These are phyloP conservation scores for Hypoxylon perforatum DNA, from an alignment of 495 filamentous ascomycete species.

Conservation along the genomic window DNA sequence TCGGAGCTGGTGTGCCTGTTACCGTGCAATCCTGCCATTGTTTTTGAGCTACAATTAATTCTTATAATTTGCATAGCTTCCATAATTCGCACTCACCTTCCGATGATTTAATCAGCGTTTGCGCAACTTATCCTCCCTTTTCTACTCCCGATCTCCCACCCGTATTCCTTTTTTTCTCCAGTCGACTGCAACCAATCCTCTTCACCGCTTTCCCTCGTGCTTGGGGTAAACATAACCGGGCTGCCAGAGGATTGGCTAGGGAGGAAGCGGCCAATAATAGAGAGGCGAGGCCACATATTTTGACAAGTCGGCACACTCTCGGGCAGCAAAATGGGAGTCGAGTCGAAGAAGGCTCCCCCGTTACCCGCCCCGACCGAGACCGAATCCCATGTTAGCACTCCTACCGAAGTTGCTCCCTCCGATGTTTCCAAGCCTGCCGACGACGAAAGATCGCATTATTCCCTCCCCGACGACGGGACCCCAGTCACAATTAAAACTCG, in stretches of 20 bases:
- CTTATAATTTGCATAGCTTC: constrained; percentile 12
- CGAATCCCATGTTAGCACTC: constrained; percentile 67
- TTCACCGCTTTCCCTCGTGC: constrained; percentile 37
- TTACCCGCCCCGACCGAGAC: constrained; percentile 84
- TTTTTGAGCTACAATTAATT: constrained; percentile 23
- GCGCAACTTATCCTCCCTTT: constrained; percentile 20
- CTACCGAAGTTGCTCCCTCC: constrained; percentile 69
- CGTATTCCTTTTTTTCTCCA: constrained; percentile 12
- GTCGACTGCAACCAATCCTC: constrained; percentile 15
- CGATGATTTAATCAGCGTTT: constrained; percentile 19
- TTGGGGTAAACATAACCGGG: constrained; percentile 27
- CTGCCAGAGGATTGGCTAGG: constrained; percentile 35
- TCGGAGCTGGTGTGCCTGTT: constrained; percentile 2
- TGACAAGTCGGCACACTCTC: constrained; percentile 33
- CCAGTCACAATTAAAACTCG: constrained; percentile 87
- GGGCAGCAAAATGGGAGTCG: constrained; percentile 73
- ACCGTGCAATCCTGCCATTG: constrained; percentile 12
- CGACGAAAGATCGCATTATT: constrained; percentile 72
- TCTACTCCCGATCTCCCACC: constrained; percentile 10
- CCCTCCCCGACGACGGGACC: constrained; percentile 94
- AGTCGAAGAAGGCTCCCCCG: constrained; percentile 70
- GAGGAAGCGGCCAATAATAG: constrained; percentile 35
- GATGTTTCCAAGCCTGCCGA: constrained; percentile 86
- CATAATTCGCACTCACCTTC: constrained; percentile 9
- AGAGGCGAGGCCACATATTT: constrained; percentile 36